Base-by-base conservation (phyloP, 2,329 filamentous ascomycete species). In the Ceratocystis alfenasii region DNA sequence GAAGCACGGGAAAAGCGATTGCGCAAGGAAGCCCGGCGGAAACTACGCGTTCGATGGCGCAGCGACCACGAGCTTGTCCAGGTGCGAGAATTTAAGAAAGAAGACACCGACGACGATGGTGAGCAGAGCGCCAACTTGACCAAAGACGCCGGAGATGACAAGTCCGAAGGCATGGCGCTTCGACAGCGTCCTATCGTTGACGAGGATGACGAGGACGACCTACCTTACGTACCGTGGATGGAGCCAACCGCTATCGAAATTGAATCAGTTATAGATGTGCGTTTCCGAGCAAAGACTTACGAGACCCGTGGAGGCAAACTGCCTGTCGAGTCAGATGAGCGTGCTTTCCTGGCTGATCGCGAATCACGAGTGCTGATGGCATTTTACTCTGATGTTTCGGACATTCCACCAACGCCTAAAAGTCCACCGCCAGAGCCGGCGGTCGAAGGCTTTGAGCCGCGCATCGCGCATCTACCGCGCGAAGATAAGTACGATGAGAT, bases 41-140 rank as follows among this genome's bases (percentile, higher is more conserved):
- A 87, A 69, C 77, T 91, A 25, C 81, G 85, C 12, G 89, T 93
- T 5, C 81, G 77, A 5, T 93, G 88, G 80, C 88, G 86, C 72
- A 80, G 84, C 0, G 87, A 87, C 62, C 77, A 81, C 20, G 81
- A 84, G 36, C 79, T 93, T 36, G 85, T 85, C 1, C 78, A 88
- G 70, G 78, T 90, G 65, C 82, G 83, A 69, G 77, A 86, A 62
- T 91, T 92, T 75, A 83, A 85, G 65, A 88, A 89, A 70, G 86
- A 90, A 68, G 84, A 83, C 1, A 81, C 82, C 1, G 88, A 90
- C 70, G 80, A 85, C 66, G 86, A 85, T 64, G 12, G 44, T 20
- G 61, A 45, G 8, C 81, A 87, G 65, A 82, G 83, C 65, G 79
- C 81, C 65, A 87, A 84, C 71, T 85, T 89, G 80, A 81, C 87